Evolutionary conservation across 2,329 filamentous ascomycete genomes (phyloP).

Genomic region (Pochonia chlamydosporia): DNA sequence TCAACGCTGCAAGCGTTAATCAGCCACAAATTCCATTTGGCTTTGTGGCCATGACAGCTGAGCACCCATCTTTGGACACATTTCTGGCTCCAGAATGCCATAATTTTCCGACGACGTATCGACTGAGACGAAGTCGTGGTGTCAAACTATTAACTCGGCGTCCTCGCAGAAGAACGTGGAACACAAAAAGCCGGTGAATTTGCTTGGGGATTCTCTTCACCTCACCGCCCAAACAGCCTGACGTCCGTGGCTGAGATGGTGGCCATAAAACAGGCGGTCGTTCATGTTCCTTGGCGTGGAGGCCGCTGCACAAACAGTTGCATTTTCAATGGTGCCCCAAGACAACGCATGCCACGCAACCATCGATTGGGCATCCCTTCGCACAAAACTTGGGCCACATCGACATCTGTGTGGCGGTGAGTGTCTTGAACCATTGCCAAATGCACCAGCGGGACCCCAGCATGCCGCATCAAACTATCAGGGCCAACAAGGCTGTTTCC

Average conservation of each 20-base stretch:
- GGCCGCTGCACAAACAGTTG: background rate
- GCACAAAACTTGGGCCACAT: background rate
- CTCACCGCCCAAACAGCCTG: constrained; percentile 3
- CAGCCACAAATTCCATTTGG: too few species aligned
- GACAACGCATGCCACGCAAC: background rate
- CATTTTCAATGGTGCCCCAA: background rate
- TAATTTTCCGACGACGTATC: too few species aligned
- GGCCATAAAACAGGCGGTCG: background rate
- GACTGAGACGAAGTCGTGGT: too few species aligned
- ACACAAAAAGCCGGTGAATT: too few species aligned
- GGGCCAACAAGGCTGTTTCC: background rate
- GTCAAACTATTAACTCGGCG: too few species aligned
- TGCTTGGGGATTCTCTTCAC: background rate
- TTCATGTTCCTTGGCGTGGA: background rate
- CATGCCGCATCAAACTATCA: background rate
- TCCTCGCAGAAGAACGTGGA: too few species aligned
- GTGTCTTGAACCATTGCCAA: background rate
- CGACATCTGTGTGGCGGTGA: constrained; percentile 3
- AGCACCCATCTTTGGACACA: too few species aligned
- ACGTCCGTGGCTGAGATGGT: background rate
- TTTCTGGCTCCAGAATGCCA: too few species aligned
- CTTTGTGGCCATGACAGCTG: too few species aligned
- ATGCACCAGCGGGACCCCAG: background rate
- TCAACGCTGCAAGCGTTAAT: too few species aligned
- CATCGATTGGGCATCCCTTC: background rate